Base-by-base conservation (phyloP, 768 basidiomycete species). In the Mycena leptocephala region DNA sequence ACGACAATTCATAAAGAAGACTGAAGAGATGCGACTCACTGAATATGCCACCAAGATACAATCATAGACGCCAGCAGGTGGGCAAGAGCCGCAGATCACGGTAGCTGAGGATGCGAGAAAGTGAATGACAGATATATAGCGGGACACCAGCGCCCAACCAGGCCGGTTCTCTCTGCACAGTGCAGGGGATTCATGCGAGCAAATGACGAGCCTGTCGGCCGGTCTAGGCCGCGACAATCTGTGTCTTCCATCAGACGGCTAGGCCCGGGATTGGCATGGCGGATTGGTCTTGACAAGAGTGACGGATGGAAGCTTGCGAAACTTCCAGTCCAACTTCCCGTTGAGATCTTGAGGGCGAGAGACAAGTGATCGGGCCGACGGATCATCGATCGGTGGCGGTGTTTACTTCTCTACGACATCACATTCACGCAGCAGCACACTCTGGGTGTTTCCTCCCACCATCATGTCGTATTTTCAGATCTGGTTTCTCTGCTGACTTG, bases 351-450 rank as follows among this genome's bases (percentile, higher is more conserved):
- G 53, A 55, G 28, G 53, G 53, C 13, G 53, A 55, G 28, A 55
- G 53, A 55, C 53, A 55, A 55, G 53, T 26, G 18, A 56, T 30
- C 37, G 37, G 37, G 14, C 14, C 37, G 37, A 14, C 37, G 37
- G 37, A 39, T 39, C 55, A 56, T 58, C 56, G 24, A 58, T 58
- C 56, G 32, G 56, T 58, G 56, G 56, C 56, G 56, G 56, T 58
- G 56, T 58, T 58, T 35, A 26, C n/a, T n/a, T n/a, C n/a, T n/a
- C n/a, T n/a, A n/a, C n/a, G n/a, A n/a, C n/a, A n/a, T n/a, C n/a
- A n/a, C n/a, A n/a, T n/a, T n/a, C n/a, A n/a, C n/a, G n/a, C n/a
- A n/a, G n/a, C n/a, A n/a, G n/a, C n/a, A n/a, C n/a, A n/a, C n/a
- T n/a, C n/a, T n/a, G n/a, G n/a, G n/a, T n/a, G n/a, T n/a, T n/a